A percentile compares a stretch with the other conserved stretches of the same genome.
Conservation (phyloP, 768 basidiomycete genomes). For the Suillus discolor region DNA sequence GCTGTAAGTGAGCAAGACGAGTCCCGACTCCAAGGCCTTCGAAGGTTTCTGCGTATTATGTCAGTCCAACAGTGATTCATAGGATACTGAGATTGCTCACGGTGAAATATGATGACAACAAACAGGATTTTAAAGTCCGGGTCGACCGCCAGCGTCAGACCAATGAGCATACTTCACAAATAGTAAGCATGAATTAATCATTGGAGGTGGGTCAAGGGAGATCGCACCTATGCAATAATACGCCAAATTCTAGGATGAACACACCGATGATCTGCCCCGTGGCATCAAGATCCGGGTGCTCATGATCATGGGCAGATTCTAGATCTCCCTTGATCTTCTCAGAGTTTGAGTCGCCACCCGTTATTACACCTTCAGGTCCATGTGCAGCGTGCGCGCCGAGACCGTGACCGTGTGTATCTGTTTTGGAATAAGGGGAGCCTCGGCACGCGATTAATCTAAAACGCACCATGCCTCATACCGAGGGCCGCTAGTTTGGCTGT, state of each 20-base stretch:
- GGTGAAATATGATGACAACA: conserved; percentile 89
- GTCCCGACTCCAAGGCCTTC: conserved; percentile 94
- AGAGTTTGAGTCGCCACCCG: conserved; percentile 20
- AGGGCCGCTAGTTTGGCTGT: conserved; percentile 66
- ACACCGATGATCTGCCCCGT: conserved; percentile 82
- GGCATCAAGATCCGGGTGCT: conserved; percentile 42
- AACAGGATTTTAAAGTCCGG: conserved; percentile 82
- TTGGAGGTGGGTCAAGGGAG: neutral
- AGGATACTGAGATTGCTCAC: conserved; percentile 47
- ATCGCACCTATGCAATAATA: conserved; percentile 74
- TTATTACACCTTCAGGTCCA: conserved; percentile 54
- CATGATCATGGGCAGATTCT: conserved; percentile 24
- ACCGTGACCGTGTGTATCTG: conserved; percentile 72
- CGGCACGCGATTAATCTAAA: neutral
- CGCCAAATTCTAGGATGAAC: conserved; percentile 93
- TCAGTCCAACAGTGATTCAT: conserved; percentile 9
- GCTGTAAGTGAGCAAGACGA: conserved; percentile 75
- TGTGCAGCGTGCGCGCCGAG: conserved; percentile 64
- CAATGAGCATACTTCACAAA: conserved; percentile 69
- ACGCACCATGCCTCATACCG: conserved; percentile 63
- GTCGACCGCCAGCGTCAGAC: conserved; percentile 91
- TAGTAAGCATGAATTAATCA: neutral
- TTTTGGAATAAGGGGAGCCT: neutral
- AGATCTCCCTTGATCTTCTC: conserved; percentile 28
- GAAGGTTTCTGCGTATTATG: conserved; percentile 67